Evolutionary conservation across 2,329 filamentous ascomycete species (phyloP), one percentile per base, ranked within the genome.

Genomic region (Cladobotryum mycophilum): DNA sequence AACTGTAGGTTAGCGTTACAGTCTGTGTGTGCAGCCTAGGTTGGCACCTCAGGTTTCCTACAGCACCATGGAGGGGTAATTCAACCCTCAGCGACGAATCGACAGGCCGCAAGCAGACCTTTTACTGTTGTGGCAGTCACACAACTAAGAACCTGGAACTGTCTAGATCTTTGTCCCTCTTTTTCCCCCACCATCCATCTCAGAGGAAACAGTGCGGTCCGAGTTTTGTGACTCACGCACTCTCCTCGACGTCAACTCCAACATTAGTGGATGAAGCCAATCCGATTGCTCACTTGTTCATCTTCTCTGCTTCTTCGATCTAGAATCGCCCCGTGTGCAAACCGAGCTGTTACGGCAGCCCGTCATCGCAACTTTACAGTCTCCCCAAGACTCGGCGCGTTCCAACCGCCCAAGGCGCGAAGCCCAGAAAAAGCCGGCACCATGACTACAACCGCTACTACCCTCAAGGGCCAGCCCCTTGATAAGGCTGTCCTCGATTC

Each of bases 401-500:
- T 59, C 51, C 63, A 65, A 50, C 54, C 57, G 17, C 55, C 57
- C 54, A 61, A 55, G 53, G 55, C 57, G 52, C 59, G 57, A 41
- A 55, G 22, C 47, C 55, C 54, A 55, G 64, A 63, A 47, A 53
- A 46, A 37, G 41, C 41, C 48, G 46, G 53, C 56, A 53, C 47
- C 52, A 81, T 79, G 77, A 69, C 74, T 45, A 69, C 75, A 52
- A 68, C 73, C 51, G 76, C 76, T 34, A 93, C 88, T 58, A 95
- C 90, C 53, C 83, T 89, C 66, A 91, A 87, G 72, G 93, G 92
- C 62, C 85, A 96, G 76, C 84, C 88, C 71, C 85, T 99, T 62
- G 90, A 97, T 71, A 84, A 89, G 64, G 74, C 79, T 53, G 76
- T 81, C 51, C 82, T 97, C 64, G 93, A 97, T 66, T 86, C 84